Percentiles rank a stretch among this genome's conserved stretches.
phyloP scores from a whole-genome alignment of 352 stramenopile genomes.

The Phytophthora fragariae region DNA sequence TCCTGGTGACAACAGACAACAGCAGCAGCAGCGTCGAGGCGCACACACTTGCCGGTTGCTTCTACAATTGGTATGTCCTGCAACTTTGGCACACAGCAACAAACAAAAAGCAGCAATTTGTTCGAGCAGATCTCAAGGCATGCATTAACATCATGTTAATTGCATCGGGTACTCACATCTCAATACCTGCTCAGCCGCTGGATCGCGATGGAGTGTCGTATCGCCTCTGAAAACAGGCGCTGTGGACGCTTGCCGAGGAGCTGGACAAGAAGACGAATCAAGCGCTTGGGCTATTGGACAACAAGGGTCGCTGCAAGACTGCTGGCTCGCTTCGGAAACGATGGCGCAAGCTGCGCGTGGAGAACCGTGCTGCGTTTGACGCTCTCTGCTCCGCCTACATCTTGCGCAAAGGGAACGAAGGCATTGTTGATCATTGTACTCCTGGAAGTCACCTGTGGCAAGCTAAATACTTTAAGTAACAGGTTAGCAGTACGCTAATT shows the following conservation, averaged over 20 bases:
- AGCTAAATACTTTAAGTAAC: neutral
- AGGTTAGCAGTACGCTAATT: neutral
- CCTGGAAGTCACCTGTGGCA: neutral
- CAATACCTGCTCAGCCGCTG: neutral
- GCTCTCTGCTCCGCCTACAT: neutral
- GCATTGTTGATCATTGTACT: neutral
- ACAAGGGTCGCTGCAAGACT: neutral
- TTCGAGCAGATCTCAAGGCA: neutral
- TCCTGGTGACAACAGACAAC: neutral
- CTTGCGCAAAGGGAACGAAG: neutral
- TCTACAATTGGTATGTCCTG: neutral
- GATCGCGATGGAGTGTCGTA: neutral
- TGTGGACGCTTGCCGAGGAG: neutral
- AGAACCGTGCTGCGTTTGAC: neutral
- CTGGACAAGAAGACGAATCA: neutral
- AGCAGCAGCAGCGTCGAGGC: neutral
- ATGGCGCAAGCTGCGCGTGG: neutral
- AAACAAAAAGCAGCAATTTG: neutral
- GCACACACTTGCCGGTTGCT: neutral
- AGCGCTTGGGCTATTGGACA: neutral
- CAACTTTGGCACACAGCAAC: neutral
- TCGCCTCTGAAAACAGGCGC: neutral
- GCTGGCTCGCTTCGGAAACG: neutral
- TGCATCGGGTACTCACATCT: neutral
- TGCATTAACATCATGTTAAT: neutral